These are phyloP conservation scores for Fomitiporia mediterranea DNA, from an alignment of 1,284 basidiomycete species.

Conservation along the genomic window DNA sequence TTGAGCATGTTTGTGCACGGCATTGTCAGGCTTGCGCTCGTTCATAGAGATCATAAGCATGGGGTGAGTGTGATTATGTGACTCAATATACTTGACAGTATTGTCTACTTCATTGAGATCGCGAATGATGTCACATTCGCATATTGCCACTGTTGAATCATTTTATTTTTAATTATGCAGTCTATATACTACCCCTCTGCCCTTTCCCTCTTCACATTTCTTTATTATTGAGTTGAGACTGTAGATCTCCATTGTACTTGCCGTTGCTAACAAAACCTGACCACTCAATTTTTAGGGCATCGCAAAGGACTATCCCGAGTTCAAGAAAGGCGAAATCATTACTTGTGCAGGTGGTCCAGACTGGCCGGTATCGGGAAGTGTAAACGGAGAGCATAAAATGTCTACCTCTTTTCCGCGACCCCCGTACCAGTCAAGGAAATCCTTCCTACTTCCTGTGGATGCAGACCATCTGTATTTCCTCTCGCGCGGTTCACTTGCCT, in stretches of 20 bases:
- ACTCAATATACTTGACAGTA: not conserved
- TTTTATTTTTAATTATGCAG: not conserved
- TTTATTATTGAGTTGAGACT: not conserved
- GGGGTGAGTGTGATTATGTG: not conserved
- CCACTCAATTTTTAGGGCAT: not conserved
- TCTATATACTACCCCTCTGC: not conserved
- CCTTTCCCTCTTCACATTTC: not conserved
- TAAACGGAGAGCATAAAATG: not conserved
- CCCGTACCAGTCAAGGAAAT: slow-evolving; percentile 3
- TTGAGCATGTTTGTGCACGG: not conserved
- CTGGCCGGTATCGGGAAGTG: not conserved
- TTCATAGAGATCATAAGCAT: not conserved
- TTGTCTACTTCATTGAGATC: not conserved
- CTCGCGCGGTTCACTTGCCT: slow-evolving; percentile 24
- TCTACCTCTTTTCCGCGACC: not conserved
- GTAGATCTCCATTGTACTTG: not conserved
- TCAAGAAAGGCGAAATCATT: slow-evolving; percentile 3
- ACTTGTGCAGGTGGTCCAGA: not conserved
- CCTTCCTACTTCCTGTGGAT: slow-evolving; percentile 26
- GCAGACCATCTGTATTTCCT: slow-evolving; percentile 28
- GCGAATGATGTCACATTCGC: not conserved
- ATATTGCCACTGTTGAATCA: not conserved
- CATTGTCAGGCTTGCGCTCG: slow-evolving; percentile 3
- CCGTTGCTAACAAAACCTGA: not conserved
- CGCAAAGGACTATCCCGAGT: slow-evolving; percentile 14